These are phyloP conservation scores for Coemansia aciculifera DNA, from an alignment of 192 early-diverging fungal genomes.

Conservation along the genomic window DNA sequence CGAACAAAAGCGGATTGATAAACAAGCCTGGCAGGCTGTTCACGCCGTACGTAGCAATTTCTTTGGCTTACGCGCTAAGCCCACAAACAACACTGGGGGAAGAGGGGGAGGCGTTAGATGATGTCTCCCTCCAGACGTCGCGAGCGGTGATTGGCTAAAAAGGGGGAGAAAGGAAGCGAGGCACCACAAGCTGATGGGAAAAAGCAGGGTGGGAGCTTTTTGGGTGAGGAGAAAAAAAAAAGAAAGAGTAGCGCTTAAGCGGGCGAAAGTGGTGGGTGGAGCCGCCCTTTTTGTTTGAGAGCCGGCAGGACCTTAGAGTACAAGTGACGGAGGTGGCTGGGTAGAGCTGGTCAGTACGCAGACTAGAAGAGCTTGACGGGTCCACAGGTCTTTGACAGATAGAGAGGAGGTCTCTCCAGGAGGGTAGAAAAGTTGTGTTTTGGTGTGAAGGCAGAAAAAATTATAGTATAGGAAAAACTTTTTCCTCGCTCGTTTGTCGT, in stretches of 20 bases:
- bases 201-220: conserved; percentile 11
- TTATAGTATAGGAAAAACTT: conserved; percentile 12
- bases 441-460: conserved; percentile 10
- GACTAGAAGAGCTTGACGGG: conserved; percentile 6
- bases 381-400: conserved; percentile 6
- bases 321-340: conserved; percentile 14
- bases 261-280: neutral
- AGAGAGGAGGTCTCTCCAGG: conserved; percentile 11
- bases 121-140: conserved; percentile 3
- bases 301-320: neutral
- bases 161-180: neutral
- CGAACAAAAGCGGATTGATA: neutral
- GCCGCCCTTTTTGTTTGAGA: neutral
- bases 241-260: neutral
- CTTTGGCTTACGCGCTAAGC: neutral
- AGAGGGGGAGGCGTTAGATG: neutral
- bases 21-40: neutral
- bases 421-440: neutral
- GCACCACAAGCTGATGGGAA: conserved; percentile 5
- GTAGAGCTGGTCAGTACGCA: conserved; percentile 5
- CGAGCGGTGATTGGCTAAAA: conserved; percentile 23
- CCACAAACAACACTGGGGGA: neutral
- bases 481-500: neutral
- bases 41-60: neutral
- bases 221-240: conserved; percentile 1